These are phyloP conservation scores for Claviceps sorghi DNA, from an alignment of 2,329 filamentous ascomycete genomes.

Conservation along the genomic window DNA sequence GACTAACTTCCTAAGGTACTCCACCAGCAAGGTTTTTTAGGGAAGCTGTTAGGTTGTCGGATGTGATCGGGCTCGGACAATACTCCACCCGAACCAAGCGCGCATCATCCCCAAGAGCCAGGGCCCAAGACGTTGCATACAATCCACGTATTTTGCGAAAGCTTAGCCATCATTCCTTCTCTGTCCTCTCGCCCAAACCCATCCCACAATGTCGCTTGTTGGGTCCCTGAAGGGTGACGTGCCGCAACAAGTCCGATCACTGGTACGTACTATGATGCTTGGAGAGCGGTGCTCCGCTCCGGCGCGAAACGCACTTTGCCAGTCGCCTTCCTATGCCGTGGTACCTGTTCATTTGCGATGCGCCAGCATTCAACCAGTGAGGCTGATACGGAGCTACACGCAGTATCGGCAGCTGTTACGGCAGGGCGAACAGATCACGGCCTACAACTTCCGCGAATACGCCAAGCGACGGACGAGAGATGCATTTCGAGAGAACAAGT, in stretches of 20 bases:
- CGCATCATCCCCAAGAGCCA: neutral
- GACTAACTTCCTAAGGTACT: too few species aligned
- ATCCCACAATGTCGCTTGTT: conserved; percentile 22
- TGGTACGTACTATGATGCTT: conserved; percentile 26
- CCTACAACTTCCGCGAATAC: conserved; percentile 98
- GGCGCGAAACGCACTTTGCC: neutral
- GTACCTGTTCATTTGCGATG: neutral
- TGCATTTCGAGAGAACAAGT: conserved; percentile 70
- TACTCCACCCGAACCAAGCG: conserved; percentile 6
- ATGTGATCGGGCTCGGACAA: conserved; percentile 6
- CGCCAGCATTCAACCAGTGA: neutral
- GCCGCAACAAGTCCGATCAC: conserved; percentile 41
- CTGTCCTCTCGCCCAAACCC: neutral
- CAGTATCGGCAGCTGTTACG: conserved; percentile 88
- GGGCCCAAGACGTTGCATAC: neutral
- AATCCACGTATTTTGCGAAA: neutral
- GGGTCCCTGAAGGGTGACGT: conserved; percentile 34
- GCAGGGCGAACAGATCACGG: conserved; percentile 71
- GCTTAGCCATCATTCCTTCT: neutral
- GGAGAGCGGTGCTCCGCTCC: neutral
- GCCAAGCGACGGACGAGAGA: conserved; percentile 81
- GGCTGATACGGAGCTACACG: neutral
- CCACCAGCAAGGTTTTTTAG: neutral
- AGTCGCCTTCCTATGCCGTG: neutral
- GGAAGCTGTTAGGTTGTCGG: neutral